phyloP scores from a whole-genome alignment of 192 early-diverging fungal species.

The Coemansia sp. region DNA sequence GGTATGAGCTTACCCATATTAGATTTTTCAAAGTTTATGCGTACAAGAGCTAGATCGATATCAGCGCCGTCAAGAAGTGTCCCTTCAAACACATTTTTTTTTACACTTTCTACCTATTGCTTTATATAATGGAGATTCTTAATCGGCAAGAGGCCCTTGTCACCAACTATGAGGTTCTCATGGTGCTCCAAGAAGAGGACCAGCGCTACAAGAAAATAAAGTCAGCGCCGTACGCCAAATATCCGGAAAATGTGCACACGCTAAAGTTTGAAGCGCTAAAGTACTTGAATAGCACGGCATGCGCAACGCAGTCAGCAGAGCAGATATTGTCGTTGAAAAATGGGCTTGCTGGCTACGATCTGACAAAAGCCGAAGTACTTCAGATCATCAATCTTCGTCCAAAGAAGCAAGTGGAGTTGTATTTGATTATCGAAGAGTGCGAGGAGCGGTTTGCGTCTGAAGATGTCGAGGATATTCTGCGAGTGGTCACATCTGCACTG shows the following conservation, averaged over 20 bases:
- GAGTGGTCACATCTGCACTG: slow-evolving; percentile 54
- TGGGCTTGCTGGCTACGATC: slow-evolving; percentile 48
- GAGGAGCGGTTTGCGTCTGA: slow-evolving; percentile 66
- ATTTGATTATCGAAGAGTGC: slow-evolving; percentile 75
- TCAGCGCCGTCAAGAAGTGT: too few species aligned
- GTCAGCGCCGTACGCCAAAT: slow-evolving; percentile 41
- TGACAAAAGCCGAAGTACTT: slow-evolving; percentile 76
- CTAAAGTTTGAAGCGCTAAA: slow-evolving; percentile 64
- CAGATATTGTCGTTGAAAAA: slow-evolving; percentile 59
- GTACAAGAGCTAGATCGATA: not conserved
- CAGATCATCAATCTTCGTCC: slow-evolving; percentile 78
- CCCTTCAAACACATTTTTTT: too few species aligned
- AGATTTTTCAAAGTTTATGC: not conserved
- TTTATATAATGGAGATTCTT: slow-evolving; percentile 63
- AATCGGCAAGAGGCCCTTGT: slow-evolving; percentile 66
- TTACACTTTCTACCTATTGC: not conserved
- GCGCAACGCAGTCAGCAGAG: slow-evolving; percentile 61
- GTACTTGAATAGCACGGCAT: slow-evolving; percentile 64
- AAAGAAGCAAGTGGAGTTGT: slow-evolving; percentile 65
- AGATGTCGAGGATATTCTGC: slow-evolving; percentile 59
- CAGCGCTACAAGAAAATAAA: slow-evolving; percentile 38
- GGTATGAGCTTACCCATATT: not conserved
- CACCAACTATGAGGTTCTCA: slow-evolving; percentile 72
- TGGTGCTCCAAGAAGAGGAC: slow-evolving; percentile 63
- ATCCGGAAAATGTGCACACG: slow-evolving; percentile 67